A percentile compares a stretch with the other conserved stretches of the same genome.
Conservation (phyloP, 2,329 filamentous ascomycete species). For the Talaromyces piceae region DNA sequence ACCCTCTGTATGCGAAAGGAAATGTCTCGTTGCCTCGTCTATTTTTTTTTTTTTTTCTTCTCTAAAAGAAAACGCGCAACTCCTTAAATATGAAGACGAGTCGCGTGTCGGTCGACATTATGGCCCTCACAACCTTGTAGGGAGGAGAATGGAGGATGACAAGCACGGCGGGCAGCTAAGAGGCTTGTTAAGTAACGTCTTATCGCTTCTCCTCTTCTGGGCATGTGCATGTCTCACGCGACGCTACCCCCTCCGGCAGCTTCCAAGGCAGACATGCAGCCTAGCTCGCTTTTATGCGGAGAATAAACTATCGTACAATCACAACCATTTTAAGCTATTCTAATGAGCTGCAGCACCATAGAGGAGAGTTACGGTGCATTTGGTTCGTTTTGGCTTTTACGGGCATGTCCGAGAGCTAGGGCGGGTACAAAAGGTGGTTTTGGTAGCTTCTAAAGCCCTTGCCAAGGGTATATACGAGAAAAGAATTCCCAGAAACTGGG, state of each 20-base stretch:
- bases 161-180: background rate
- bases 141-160: background rate
- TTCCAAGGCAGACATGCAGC: background rate
- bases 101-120: background rate
- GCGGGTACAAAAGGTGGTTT: no score
- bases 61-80: background rate
- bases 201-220: background rate
- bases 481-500: no score
- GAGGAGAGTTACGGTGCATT: no score
- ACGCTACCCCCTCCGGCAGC: background rate
- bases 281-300: background rate
- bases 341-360: background rate
- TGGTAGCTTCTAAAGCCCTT: no score
- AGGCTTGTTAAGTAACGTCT: background rate
- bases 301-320: background rate
- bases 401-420: no score
- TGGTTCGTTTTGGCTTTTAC: no score
- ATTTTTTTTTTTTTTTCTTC: background rate
- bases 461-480: no score
- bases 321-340: background rate
- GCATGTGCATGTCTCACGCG: constrained; percentile 9
- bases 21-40: no score
- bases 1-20: background rate
- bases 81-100: background rate
- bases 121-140: background rate